Percentiles rank a stretch among this genome's conserved stretches.
These are phyloP conservation scores for Kazachstania bromeliacearum DNA, from an alignment of 805 yeast species.

Conservation along the genomic window DNA sequence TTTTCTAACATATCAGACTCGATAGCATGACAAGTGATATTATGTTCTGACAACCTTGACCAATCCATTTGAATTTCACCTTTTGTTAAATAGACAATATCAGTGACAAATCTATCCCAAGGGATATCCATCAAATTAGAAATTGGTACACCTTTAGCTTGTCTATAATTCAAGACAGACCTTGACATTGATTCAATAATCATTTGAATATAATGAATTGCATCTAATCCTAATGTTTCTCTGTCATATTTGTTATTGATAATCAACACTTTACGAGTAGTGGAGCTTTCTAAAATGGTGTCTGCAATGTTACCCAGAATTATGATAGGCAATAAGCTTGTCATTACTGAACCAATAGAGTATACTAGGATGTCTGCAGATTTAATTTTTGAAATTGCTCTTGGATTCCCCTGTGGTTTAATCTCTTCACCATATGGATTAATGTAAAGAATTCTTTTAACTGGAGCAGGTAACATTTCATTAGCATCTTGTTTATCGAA, in stretches of 20 bases:
- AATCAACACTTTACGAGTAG: slow-evolving; percentile 43
- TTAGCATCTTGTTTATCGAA: slow-evolving; percentile 48
- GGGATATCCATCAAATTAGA: slow-evolving; percentile 8
- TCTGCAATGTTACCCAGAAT: slow-evolving; percentile 65
- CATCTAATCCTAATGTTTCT: slow-evolving; percentile 64
- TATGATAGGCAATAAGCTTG: slow-evolving; percentile 74
- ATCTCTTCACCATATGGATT: slow-evolving; percentile 85
- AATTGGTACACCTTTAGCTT: slow-evolving; percentile 13
- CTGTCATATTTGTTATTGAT: slow-evolving; percentile 71
- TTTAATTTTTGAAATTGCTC: slow-evolving; percentile 45
- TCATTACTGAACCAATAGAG: slow-evolving; percentile 83
- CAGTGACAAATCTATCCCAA: slow-evolving; percentile 50
- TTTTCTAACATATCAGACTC: slow-evolving; percentile 20
- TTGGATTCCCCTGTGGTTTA: slow-evolving; percentile 58
- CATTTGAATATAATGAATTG: slow-evolving; percentile 47
- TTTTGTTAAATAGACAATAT: slow-evolving; percentile 45
- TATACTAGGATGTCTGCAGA: slow-evolving; percentile 51
- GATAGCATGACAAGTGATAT: slow-evolving; percentile 37
- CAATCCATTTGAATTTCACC: slow-evolving; percentile 44
- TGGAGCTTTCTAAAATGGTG: slow-evolving; percentile 35
- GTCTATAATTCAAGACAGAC: slow-evolving; percentile 14
- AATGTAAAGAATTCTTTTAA: slow-evolving; percentile 64
- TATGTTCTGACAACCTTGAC: slow-evolving; percentile 31
- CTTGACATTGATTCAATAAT: slow-evolving; percentile 33
- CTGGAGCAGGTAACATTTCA: slow-evolving; percentile 64